Evolutionary conservation across 768 basidiomycete species (phyloP), one percentile per base, ranked within the genome.

Genomic region (Cyathus striatus): DNA sequence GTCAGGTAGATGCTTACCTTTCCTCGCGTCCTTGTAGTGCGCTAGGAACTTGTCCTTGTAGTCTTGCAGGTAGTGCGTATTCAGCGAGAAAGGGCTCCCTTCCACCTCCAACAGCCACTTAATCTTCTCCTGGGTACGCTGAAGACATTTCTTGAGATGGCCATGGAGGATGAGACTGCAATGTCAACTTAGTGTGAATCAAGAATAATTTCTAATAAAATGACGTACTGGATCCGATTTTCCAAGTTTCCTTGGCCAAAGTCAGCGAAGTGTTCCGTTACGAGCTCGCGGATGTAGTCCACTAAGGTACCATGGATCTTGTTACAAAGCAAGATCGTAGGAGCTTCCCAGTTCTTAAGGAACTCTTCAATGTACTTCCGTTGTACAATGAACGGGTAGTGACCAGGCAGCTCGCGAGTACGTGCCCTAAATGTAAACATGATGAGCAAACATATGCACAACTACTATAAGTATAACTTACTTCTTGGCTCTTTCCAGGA

Each of bases 361-460:
- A 79, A 55, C 1, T 57, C 44, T 2, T 51, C 41, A 40, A 88
- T 81, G 46, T 74, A 81, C 0, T 57, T 53, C 7, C 67, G 57
- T 38, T 79, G 75, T 0, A 87, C 79, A 0, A 79, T 63, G 46
- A 81, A 86, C 0, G 85, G 84, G 46, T 78, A 83, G 46, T 74
- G 72, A 12, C 76, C 80, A 0, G 84, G 85, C 0, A 88, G 69
- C 50, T 88, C 85, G 1, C 87, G 76, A 1, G 84, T 81, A 3
- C 80, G 72, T 1, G 86, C 76, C 17, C 87, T 89, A 43, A 10
- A 30, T 23, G 40, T 32, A 13, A 21, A 40, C 23, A 24, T 26
- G 10, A 40, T 41, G 6, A 40, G 35, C 13, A 40, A 5, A 7
- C 20, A 30, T 5, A 14, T 17, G 27, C 6, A 6, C 32, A 2